Percentiles rank a stretch among this genome's conserved stretches.
These are phyloP conservation scores for Perkinsus olseni DNA, from an alignment of 169 alveolate species.

Conservation along the genomic window DNA sequence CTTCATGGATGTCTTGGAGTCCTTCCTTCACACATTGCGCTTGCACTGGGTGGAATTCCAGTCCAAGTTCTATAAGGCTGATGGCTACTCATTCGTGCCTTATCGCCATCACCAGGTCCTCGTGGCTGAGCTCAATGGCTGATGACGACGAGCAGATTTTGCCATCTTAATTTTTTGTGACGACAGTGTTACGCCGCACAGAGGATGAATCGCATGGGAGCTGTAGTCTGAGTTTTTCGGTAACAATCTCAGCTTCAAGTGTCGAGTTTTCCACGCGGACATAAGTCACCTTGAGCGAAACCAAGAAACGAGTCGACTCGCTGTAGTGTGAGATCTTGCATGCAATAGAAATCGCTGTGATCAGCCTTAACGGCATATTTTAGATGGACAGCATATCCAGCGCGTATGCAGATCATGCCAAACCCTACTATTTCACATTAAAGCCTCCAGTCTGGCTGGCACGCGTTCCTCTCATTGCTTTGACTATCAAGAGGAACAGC, in stretches of 20 bases:
- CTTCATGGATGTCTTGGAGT: constrained; percentile 97
- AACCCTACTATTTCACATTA: too few species aligned
- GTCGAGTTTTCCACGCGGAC: too few species aligned
- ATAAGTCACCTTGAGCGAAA: too few species aligned
- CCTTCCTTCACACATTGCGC: constrained; percentile 97
- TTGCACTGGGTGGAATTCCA: constrained; percentile 99
- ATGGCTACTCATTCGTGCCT: constrained; percentile 88
- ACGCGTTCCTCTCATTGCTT: too few species aligned
- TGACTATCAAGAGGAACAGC: too few species aligned
- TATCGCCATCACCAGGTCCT: constrained; percentile 40
- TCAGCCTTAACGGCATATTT: too few species aligned
- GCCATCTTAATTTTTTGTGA: constrained; percentile 21
- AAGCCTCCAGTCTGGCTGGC: too few species aligned
- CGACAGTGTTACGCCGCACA: constrained; percentile 16
- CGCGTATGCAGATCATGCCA: too few species aligned
- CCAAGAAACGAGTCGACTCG: too few species aligned
- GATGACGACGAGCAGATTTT: constrained; percentile 33
- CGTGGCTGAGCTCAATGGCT: constrained; percentile 31
- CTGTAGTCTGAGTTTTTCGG: not conserved
- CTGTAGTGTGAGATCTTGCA: too few species aligned
- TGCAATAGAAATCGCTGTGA: too few species aligned
- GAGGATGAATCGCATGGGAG: not conserved
- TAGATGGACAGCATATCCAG: too few species aligned
- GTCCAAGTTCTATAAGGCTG: constrained; percentile 97
- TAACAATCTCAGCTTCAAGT: not conserved